phyloP scores from a whole-genome alignment of 2,329 filamentous ascomycete species.

The Arthrobotrys sphaeroides region DNA sequence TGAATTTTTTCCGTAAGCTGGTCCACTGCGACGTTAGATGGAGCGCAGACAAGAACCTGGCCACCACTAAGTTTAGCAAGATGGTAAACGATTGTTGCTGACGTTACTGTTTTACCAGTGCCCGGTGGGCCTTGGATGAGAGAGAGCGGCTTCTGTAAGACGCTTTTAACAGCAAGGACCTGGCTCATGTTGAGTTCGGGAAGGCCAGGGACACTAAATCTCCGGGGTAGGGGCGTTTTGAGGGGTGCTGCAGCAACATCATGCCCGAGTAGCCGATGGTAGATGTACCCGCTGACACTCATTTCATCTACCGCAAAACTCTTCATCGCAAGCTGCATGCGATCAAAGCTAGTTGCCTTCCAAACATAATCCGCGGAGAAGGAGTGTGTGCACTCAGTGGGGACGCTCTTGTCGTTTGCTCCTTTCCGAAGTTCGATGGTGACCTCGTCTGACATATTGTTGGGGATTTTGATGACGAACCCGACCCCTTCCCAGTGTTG shows the following conservation, averaged over 20 bases:
- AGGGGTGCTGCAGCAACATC: slow-evolving; percentile 93
- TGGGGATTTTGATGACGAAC: slow-evolving; percentile 99
- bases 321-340: slow-evolving; percentile 99
- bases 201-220: slow-evolving; percentile 92
- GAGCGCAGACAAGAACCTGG: slow-evolving; percentile 94
- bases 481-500: slow-evolving; percentile 96
- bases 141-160: slow-evolving; percentile 90
- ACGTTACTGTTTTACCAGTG: slow-evolving; percentile 98
- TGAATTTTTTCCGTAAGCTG: slow-evolving; percentile 98
- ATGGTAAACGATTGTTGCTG: slow-evolving; percentile 98
- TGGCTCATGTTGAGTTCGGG: slow-evolving; percentile 96
- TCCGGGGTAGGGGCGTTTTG: slow-evolving; percentile 94
- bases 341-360: slow-evolving; percentile 99
- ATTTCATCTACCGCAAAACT: slow-evolving; percentile 97
- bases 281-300: slow-evolving; percentile 98
- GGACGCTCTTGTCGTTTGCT: slow-evolving; percentile 93
- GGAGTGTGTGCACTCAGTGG: slow-evolving; percentile 94
- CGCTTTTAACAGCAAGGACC: slow-evolving; percentile 94
- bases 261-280: slow-evolving; percentile 93
- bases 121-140: slow-evolving; percentile 96
- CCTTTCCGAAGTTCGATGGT: slow-evolving; percentile 93
- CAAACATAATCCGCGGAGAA: slow-evolving; percentile 99
- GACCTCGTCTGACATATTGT: slow-evolving; percentile 98
- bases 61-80: slow-evolving; percentile 93
- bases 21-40: slow-evolving; percentile 97